These are phyloP conservation scores for Sambucus nigra DNA, from an alignment of 129 eudicot species.

Conservation along the genomic window DNA sequence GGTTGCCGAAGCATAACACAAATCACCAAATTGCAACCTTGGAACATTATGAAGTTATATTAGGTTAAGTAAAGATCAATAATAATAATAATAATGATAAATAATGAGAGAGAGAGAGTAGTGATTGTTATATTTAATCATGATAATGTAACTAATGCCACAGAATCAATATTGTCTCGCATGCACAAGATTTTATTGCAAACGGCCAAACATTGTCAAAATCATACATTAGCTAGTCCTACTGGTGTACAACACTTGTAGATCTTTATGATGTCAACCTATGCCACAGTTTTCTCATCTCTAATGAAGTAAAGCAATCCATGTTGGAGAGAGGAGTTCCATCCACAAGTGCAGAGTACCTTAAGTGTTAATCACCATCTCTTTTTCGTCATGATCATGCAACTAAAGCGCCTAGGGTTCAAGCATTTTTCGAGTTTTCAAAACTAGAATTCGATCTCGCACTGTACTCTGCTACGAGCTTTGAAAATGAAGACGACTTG, in stretches of 20 bases:
- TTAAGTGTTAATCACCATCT: not conserved
- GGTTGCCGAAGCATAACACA: too few relatives aligned
- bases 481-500: constrained; percentile 58
- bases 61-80: too few relatives aligned
- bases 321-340: not conserved
- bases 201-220: too few relatives aligned
- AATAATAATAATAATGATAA: too few relatives aligned
- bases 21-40: too few relatives aligned
- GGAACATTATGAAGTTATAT: too few relatives aligned
- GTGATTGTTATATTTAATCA: too few relatives aligned
- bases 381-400: constrained; percentile 10
- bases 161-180: too few relatives aligned
- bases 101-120: too few relatives aligned
- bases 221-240: not conserved
- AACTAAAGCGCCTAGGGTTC: not conserved
- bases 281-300: not conserved
- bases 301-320: not conserved
- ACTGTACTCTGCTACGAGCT: constrained; percentile 81
- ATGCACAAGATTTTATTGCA: too few relatives aligned
- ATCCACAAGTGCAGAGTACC: not conserved
- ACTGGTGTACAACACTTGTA: not conserved
- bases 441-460: constrained; percentile 54
- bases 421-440: constrained; percentile 9
- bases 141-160: too few relatives aligned
- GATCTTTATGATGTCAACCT: not conserved